phyloP scores from a whole-genome alignment of 371 early-diverging fungal genomes.

The Amoeboradix gromovi region DNA sequence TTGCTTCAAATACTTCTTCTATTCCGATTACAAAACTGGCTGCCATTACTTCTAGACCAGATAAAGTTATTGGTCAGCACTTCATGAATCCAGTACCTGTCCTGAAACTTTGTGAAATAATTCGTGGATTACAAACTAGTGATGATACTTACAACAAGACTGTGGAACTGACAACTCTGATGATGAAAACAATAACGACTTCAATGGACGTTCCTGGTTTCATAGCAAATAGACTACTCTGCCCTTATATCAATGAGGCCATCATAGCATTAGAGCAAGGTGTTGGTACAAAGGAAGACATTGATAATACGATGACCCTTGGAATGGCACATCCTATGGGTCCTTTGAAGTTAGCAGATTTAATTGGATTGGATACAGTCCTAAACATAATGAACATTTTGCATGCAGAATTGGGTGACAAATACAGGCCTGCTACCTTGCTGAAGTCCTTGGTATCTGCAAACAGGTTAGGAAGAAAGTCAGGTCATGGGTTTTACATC shows the following conservation, averaged over 20 bases:
- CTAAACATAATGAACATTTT: constrained; percentile 81
- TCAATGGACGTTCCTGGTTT: constrained; percentile 95
- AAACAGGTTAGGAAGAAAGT: constrained; percentile 56
- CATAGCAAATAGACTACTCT: constrained; percentile 77
- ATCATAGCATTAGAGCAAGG: constrained; percentile 61
- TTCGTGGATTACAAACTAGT: constrained; percentile 31
- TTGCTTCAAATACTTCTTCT: constrained; percentile 70
- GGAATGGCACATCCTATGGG: constrained; percentile 95
- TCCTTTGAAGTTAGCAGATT: constrained; percentile 81
- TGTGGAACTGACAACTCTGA: constrained; percentile 28
- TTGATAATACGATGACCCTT: constrained; percentile 86
- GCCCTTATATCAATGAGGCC: constrained; percentile 84
- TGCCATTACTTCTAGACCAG: constrained; percentile 28
- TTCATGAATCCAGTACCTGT: constrained; percentile 90
- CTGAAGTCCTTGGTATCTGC: constrained; percentile 40
- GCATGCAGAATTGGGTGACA: constrained; percentile 77
- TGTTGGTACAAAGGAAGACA: constrained; percentile 53
- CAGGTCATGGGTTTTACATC: constrained; percentile 47
- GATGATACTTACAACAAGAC: constrained; percentile 25
- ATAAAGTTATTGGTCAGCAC: constrained; percentile 38
- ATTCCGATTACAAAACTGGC: constrained; percentile 8
- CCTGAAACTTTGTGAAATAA: constrained; percentile 86
- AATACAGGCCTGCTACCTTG: constrained; percentile 74
- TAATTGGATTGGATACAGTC: constrained; percentile 90
- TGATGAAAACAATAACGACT: constrained; percentile 56